Base-by-base conservation (phyloP, 2,329 filamentous ascomycete genomes). In the Talaromyces marneffei region DNA sequence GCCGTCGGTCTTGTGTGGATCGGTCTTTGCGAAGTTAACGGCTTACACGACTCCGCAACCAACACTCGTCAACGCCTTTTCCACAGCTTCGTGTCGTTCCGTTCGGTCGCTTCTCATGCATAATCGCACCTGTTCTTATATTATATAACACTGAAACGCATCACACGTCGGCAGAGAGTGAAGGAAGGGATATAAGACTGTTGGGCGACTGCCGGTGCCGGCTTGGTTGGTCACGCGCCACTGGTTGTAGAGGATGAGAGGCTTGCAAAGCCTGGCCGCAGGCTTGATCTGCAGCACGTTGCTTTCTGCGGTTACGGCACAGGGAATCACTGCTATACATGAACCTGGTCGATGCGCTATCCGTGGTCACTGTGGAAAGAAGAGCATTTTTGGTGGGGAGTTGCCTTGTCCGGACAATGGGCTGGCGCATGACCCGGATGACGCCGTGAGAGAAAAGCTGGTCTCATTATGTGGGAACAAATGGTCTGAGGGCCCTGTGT, bases 331-430 rank as follows among this genome's bases (percentile, higher is more conserved):
- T 4, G 68, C 70, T 57, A 90, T 86, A 66, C 93, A 97, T 69
- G 92, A 97, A 76, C 81, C 87, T 55, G 93, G 93, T 42, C 85
- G 93, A 66, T 97, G 93, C 75, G 91, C 93, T 0, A 91, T 97
- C 65, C 86, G 93, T 55, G 92, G 92, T 7, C 89, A 95, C 65
- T 99, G 94, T 73, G 94, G 94, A 53, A 92, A 92, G 75, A 88
- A 93, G 76, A 88, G 88, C 65, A 89, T 94, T 73, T 97, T 97
- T 70, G 91, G 92, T 60, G 89, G 91, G 62, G 86, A 96, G 67
- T 81, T 97, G 63, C 94, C 94, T 3, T 99, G 94, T 72, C 87
- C 92, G 14, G 93, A 99, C 77, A 99, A 99, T 73, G 92, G 83
- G 3, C 79, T 87, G 37, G 94, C 94, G 37, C 80, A 87, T 65